These are phyloP conservation scores for Anastatica hierochuntica DNA, from an alignment of 345 rosid species.

Conservation along the genomic window DNA sequence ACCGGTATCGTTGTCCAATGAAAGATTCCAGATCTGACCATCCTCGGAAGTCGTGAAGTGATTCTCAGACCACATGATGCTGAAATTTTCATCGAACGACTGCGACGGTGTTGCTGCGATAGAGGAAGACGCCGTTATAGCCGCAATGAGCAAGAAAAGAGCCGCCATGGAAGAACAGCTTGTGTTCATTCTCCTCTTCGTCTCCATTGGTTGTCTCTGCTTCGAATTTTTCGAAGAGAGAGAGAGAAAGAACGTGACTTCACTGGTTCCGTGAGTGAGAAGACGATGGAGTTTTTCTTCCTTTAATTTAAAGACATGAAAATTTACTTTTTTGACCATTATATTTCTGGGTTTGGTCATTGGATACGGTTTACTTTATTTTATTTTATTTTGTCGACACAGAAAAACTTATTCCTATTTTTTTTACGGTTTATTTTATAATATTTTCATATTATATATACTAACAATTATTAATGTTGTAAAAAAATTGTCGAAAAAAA, in stretches of 20 bases:
- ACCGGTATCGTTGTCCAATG: constrained; percentile 93
- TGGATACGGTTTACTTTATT: background rate
- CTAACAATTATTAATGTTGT: no score
- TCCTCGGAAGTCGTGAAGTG: constrained; percentile 91
- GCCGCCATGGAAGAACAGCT: constrained; percentile 29
- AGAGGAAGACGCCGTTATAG: constrained; percentile 28
- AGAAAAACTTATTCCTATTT: no score
- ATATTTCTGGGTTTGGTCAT: background rate
- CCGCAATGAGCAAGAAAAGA: constrained; percentile 26
- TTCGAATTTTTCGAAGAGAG: constrained; percentile 8
- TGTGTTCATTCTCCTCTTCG: background rate
- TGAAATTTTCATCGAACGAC: constrained; percentile 78
- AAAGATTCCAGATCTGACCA: constrained; percentile 94
- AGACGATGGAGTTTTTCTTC: constrained; percentile 11
- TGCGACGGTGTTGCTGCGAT: constrained; percentile 34
- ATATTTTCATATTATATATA: no score
- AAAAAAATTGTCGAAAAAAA: no score
- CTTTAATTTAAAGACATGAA: constrained; percentile 6
- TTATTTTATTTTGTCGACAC: no score
- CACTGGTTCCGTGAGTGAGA: constrained; percentile 17
- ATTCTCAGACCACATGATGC: constrained; percentile 85
- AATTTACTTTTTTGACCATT: constrained; percentile 12
- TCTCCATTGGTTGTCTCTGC: constrained; percentile 27
- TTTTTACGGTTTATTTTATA: no score
- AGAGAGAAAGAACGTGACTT: constrained; percentile 17